A percentile compares a stretch with the other conserved stretches of the same genome.
Evolutionary conservation across 495 filamentous ascomycete species (phyloP).

Genomic region (Aspergillus nanangensis): DNA sequence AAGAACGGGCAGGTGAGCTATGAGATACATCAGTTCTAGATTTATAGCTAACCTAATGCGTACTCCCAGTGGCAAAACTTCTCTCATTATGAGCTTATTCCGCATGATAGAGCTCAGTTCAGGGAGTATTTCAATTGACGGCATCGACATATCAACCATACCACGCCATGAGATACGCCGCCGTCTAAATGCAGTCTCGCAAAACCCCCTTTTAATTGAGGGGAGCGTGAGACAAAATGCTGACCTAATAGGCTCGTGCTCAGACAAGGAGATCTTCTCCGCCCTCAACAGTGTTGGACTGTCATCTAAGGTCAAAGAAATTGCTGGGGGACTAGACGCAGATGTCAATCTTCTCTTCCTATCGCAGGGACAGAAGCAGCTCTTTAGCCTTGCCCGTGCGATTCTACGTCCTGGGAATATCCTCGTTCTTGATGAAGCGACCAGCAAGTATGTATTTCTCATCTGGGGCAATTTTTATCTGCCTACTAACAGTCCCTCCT

Average conservation of each 20-base stretch:
- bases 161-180: conserved; percentile 44
- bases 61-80: conserved; percentile 39
- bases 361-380: conserved; percentile 59
- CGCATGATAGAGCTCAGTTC: conserved; percentile 44
- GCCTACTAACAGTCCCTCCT: background rate
- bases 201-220: conserved; percentile 52
- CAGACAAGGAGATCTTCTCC: conserved; percentile 34
- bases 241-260: conserved; percentile 31
- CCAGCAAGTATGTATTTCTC: conserved; percentile 38
- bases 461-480: background rate
- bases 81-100: conserved; percentile 49
- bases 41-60: no score
- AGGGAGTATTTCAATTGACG: conserved; percentile 45
- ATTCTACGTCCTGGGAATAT: conserved; percentile 46
- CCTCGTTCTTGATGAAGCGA: conserved; percentile 48
- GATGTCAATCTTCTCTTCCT: conserved; percentile 47
- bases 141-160: conserved; percentile 40
- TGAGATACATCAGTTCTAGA: no score
- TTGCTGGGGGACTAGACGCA: conserved; percentile 47
- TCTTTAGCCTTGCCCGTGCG: conserved; percentile 60
- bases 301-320: conserved; percentile 41
- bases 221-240: conserved; percentile 44
- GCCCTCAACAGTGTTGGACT: conserved; percentile 48
- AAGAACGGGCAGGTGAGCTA: conserved; percentile 39
- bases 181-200: conserved; percentile 48